These are phyloP conservation scores for Verticillium klebahnii DNA, from an alignment of 2,329 filamentous ascomycete species.

Conservation along the genomic window DNA sequence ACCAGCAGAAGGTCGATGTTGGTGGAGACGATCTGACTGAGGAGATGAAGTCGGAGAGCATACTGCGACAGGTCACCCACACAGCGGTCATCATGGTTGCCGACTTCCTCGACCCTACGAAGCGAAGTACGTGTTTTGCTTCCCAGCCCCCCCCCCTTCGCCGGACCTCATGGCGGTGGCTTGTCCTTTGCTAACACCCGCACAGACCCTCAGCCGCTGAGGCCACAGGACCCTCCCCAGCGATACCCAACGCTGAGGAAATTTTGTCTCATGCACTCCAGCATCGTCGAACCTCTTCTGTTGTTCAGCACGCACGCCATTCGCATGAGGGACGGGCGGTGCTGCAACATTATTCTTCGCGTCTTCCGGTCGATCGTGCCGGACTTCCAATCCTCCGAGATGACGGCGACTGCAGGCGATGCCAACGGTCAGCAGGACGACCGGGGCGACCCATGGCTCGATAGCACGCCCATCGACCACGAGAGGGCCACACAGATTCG, in stretches of 20 bases:
- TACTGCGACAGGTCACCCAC: constrained; percentile 87
- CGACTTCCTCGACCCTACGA: constrained; percentile 74
- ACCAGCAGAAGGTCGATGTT: constrained; percentile 55
- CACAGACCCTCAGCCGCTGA: constrained; percentile 25
- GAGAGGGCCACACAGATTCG: constrained; percentile 65
- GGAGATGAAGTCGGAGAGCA: constrained; percentile 98
- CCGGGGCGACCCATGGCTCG: constrained; percentile 17
- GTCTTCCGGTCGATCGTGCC: constrained; percentile 83
- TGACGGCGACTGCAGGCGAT: constrained; percentile 19
- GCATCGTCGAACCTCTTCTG: constrained; percentile 81
- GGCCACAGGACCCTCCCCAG: constrained; percentile 23
- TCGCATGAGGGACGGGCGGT: constrained; percentile 83
- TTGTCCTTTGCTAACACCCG: background rate
- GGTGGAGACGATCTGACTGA: constrained; percentile 79
- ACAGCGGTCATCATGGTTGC: constrained; percentile 89
- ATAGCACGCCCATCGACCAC: constrained; percentile 42
- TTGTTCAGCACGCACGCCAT: constrained; percentile 90
- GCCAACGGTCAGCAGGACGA: constrained; percentile 1
- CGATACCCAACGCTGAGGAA: constrained; percentile 62
- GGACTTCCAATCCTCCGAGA: constrained; percentile 53
- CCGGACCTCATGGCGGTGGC: background rate
- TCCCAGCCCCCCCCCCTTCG: no score
- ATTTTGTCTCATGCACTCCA: constrained; percentile 74
- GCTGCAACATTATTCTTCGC: constrained; percentile 78
- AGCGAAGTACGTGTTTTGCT: constrained; percentile 47